Evolutionary conservation across 345 rosid species (phyloP).

Genomic region (Aegle marmelos): DNA sequence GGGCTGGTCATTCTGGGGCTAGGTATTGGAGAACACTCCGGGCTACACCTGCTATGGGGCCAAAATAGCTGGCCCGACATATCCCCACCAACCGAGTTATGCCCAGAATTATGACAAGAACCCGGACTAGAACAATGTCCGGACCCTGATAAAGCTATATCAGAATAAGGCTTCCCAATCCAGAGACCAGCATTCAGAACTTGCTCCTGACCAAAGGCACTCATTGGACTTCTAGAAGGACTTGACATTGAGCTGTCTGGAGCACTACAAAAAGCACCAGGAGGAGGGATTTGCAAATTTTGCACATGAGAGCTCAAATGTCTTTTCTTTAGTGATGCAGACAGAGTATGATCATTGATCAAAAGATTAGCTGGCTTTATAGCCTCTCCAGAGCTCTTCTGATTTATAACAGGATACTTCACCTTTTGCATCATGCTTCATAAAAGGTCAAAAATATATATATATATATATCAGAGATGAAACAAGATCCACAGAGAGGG

Average conservation of each 20-base stretch:
- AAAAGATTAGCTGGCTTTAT: constrained; percentile 54
- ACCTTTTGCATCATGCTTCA: constrained; percentile 54
- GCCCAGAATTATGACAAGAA: constrained; percentile 94
- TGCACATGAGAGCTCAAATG: constrained; percentile 54
- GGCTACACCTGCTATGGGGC: constrained; percentile 94
- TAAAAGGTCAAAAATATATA: constrained; percentile 4
- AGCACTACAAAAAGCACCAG: constrained; percentile 70
- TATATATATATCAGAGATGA: constrained; percentile 17
- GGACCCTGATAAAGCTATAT: constrained; percentile 74
- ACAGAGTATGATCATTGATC: constrained; percentile 39
- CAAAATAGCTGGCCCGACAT: constrained; percentile 83
- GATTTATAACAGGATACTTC: constrained; percentile 36
- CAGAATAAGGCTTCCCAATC: constrained; percentile 70
- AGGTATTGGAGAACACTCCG: constrained; percentile 91
- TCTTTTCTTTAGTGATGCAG: constrained; percentile 66
- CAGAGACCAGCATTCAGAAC: constrained; percentile 61
- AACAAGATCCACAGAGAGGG: not conserved
- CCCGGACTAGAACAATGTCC: constrained; percentile 99
- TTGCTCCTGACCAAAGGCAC: constrained; percentile 69
- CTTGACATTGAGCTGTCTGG: constrained; percentile 96
- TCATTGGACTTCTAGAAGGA: constrained; percentile 96
- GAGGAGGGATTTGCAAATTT: constrained; percentile 64
- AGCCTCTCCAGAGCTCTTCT: constrained; percentile 52
- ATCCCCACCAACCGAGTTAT: constrained; percentile 94
- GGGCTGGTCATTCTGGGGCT: constrained; percentile 98